Base-by-base conservation (phyloP, 176 grass and related monocot species). In the Hordeum marinum region DNA sequence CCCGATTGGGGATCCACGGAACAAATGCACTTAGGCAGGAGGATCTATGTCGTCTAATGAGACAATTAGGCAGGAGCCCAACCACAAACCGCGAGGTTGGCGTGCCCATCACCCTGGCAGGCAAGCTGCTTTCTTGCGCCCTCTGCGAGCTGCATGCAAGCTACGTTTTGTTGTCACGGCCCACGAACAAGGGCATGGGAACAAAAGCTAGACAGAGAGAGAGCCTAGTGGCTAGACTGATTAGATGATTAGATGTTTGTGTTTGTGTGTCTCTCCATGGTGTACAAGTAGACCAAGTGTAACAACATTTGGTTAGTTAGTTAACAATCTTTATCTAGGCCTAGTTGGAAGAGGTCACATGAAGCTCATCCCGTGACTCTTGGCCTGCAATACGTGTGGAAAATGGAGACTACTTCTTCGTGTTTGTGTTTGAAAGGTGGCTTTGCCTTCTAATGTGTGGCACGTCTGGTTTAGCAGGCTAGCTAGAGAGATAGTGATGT, bases 41-140 rank as follows among this genome's bases (percentile, higher is more conserved):
- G 86, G 85, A 93, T 86, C 79, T 46, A 71, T 97, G 89, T 97
- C 91, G 73, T 90, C 91, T 90, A 91, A 94, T 84, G 82, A 90
- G 87, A 97, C 89, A 92, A 50, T 74, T 74, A 50, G 84, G 29
- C 41, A 35, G 78, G 78, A 63, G 42, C 29, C 55, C 82, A 82
- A 65, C 84, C 68, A 64, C 78, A 88, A 79, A 36, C 83, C 79
- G 60, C 59, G 50, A 46, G 71, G 26, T 25, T 68, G 80, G 50
- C 54, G 69, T 4, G 39, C 75, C 72, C 78, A 79, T 88, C 57
- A 41, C 36, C 67, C 4, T 43, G 48, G 18, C 61, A 63, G 5
- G 48, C 59, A 57, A 67, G 59, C 68, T 71, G 41, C 78, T 73
- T 73, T 73, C 65, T 21, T 66, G 66, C 55, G 46, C 76, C 76